Base-by-base conservation (phyloP, 163 green algal species). In the Scenedesmus sp. region DNA sequence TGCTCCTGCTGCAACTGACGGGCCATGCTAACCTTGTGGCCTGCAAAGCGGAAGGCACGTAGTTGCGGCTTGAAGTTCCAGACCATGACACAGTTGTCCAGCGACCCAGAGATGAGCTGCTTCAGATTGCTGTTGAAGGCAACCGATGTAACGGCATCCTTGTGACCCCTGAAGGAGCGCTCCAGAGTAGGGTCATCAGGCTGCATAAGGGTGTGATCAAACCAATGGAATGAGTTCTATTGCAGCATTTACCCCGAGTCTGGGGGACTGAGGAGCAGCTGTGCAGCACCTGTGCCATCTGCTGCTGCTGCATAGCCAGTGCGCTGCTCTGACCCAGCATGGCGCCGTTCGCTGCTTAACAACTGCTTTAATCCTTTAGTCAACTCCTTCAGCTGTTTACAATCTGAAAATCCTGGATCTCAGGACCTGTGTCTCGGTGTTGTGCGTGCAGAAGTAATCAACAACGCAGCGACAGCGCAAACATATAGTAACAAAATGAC, bases 51-150 rank as follows among this genome's bases (percentile, higher is more conserved):
- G 80, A 96, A 98, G 0, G 97, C 96, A 0, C 97, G 91, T 73
- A 98, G 90, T 92, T 97, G 96, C 0, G 97, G 95, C 89, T 98
- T 97, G 92, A 98, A 98, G 94, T 98, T 97, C 97, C 97, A 99
- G 13, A 98, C 93, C 97, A 99, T 98, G 33, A 99, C 95, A 46
- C 81, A 95, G 85, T 95, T 94, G 82, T 99, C 97, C 83, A 98
- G 43, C 0, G 92, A 95, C 6, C 95, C 96, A 0, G 96, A 97
- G 15, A 99, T 95, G 5, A 98, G 91, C 93, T 99, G 97, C 89
- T 97, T 97, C 95, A 98, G 97, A 93, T 97, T 97, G 35, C 86
- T 93, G 91, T 98, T 98, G 93, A 99, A 99, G 3, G 93, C 95
- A 0, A 99, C 97, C 9, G 92, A 96, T 4, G 95, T 96, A 22